These are phyloP conservation scores for Teunomyces barrocoloradensis DNA, from an alignment of 805 yeast genomes.

Conservation along the genomic window DNA sequence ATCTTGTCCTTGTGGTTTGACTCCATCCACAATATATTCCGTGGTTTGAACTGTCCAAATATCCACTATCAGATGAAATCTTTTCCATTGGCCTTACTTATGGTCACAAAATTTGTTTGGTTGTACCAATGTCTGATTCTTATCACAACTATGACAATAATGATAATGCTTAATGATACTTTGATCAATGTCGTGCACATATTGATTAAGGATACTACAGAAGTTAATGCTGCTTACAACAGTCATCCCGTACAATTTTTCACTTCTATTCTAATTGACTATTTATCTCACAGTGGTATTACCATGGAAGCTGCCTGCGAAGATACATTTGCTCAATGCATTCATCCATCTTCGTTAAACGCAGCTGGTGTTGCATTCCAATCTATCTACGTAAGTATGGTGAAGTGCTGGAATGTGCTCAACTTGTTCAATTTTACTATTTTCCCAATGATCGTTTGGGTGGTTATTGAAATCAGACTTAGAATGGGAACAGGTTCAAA, in stretches of 20 bases:
- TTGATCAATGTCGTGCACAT: constrained; percentile 15
- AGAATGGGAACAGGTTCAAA: background rate
- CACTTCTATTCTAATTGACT: constrained; percentile 17
- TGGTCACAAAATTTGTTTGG: constrained; percentile 21
- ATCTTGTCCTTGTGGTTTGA: constrained; percentile 13
- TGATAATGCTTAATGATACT: constrained; percentile 19
- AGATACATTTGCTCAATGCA: constrained; percentile 6
- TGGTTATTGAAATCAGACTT: constrained; percentile 15
- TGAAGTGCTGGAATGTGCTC: constrained; percentile 17
- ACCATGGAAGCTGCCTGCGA: constrained; percentile 6
- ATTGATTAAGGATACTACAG: constrained; percentile 3
- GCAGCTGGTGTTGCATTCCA: constrained; percentile 6
- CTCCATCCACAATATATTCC: constrained; percentile 9
- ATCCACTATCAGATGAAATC: constrained; percentile 11
- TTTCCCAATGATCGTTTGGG: constrained; percentile 23
- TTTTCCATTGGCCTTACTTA: constrained; percentile 14
- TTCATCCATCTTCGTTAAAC: constrained; percentile 1
- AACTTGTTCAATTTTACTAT: constrained; percentile 17
- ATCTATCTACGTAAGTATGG: constrained; percentile 10
- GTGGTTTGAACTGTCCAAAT: constrained; percentile 9
- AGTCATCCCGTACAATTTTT: constrained; percentile 11
- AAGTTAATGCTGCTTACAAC: background rate
- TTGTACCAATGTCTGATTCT: constrained; percentile 19
- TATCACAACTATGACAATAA: constrained; percentile 8
- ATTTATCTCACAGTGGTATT: constrained; percentile 13